Percentiles rank a stretch among this genome's conserved stretches.
Conservation (phyloP, 768 basidiomycete species). For the Hericium alpestre region DNA sequence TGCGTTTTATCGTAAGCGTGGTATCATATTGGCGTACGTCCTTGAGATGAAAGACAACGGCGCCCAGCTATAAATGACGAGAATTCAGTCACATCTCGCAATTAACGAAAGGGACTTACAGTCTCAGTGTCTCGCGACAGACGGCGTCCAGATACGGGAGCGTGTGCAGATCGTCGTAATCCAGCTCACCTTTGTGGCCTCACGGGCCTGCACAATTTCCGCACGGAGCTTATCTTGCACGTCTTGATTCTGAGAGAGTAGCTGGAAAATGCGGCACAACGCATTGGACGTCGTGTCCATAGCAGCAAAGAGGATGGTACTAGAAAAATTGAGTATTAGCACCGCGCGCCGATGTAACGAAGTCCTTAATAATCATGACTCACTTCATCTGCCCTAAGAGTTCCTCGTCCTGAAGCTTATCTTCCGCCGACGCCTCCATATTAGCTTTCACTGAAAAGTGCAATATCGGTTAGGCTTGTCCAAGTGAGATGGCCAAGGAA, state of each 20-base stretch:
- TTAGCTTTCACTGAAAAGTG: slow-evolving; percentile 25
- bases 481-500: not conserved
- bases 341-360: no score
- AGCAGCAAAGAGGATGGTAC: not conserved
- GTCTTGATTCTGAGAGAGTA: slow-evolving; percentile 20
- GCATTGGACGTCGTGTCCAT: slow-evolving; percentile 18
- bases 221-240: slow-evolving; percentile 23
- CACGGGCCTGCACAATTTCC: slow-evolving; percentile 15
- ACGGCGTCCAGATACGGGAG: slow-evolving; percentile 38
- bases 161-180: slow-evolving; percentile 28
- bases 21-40: no score
- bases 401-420: slow-evolving; percentile 25
- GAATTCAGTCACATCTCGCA: no score
- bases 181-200: slow-evolving; percentile 17
- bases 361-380: not conserved
- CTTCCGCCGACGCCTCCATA: slow-evolving; percentile 17
- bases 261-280: slow-evolving; percentile 23
- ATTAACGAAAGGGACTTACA: slow-evolving; percentile 19
- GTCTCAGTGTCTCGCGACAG: slow-evolving; percentile 31
- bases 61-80: no score
- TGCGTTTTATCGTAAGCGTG: no score
- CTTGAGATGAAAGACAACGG: not conserved
- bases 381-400: slow-evolving; percentile 27
- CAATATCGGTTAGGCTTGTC: not conserved
- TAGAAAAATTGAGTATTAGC: not conserved